Conservation (phyloP, 1,139 yeast species). For the Geotrichum australiense region DNA sequence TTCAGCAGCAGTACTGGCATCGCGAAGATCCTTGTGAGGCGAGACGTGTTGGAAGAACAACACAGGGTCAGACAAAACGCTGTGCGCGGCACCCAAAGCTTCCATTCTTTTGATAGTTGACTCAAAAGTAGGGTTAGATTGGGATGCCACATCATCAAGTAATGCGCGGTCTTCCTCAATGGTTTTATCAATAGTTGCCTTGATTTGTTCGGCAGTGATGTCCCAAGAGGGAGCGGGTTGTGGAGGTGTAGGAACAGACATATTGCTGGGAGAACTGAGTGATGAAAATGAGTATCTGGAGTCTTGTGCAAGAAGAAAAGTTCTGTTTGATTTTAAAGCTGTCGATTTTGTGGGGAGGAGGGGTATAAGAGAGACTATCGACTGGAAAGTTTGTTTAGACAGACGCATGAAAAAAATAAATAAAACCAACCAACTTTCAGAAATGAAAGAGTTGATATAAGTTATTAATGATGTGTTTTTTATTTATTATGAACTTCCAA, state of each 20-base stretch:
- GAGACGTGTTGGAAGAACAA: constrained; percentile 69
- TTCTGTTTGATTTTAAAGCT: neutral
- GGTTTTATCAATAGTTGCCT: constrained; percentile 22
- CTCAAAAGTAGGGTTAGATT: constrained; percentile 47
- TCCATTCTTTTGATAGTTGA: constrained; percentile 37
- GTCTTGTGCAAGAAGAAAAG: neutral
- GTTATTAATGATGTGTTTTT: no score
- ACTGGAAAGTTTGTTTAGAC: constrained; percentile 3
- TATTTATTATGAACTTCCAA: no score
- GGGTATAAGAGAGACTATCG: no score
- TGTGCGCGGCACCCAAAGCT: constrained; percentile 15
- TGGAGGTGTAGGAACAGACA: constrained; percentile 30
- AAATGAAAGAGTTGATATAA: no score
- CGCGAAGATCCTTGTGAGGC: constrained; percentile 52
- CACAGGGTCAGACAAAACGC: constrained; percentile 40
- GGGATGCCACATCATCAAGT: constrained; percentile 50
- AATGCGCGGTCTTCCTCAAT: constrained; percentile 41
- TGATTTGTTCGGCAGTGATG: constrained; percentile 49
- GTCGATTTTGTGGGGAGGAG: neutral
- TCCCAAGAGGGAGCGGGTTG: constrained; percentile 57
- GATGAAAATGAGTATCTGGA: constrained; percentile 6
- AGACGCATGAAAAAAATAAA: constrained; percentile 10
- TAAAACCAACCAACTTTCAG: no score
- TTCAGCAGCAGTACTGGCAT: constrained; percentile 61
- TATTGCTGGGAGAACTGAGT: constrained; percentile 2